These are phyloP conservation scores for Penicillium manginii DNA, from an alignment of 495 filamentous ascomycete species.

Conservation along the genomic window DNA sequence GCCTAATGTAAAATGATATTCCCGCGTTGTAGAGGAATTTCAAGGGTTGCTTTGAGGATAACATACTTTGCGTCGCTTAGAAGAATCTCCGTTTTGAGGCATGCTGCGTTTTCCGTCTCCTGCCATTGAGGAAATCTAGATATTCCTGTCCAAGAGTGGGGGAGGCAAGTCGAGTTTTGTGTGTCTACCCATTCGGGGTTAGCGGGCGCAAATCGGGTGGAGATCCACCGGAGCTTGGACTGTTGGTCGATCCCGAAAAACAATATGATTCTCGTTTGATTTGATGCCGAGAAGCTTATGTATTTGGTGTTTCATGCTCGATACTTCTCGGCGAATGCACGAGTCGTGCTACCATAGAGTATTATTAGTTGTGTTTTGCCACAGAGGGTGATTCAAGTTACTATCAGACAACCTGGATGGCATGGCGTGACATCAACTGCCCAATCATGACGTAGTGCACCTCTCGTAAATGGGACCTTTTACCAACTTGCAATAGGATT, in stretches of 20 bases:
- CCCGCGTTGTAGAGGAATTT: not conserved
- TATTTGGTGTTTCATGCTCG: no score
- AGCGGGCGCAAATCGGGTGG: slow-evolving; percentile 16
- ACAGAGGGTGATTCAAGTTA: not conserved
- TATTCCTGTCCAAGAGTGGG: slow-evolving; percentile 10
- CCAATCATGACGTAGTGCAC: slow-evolving; percentile 35
- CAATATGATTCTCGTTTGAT: not conserved
- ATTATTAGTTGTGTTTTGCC: not conserved
- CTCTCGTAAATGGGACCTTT: slow-evolving; percentile 2
- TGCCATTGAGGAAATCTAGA: slow-evolving; percentile 21
- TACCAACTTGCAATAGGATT: not conserved
- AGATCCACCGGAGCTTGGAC: not conserved
- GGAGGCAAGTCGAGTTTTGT: slow-evolving; percentile 19
- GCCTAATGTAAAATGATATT: not conserved
- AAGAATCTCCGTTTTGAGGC: slow-evolving; percentile 29
- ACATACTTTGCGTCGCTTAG: slow-evolving; percentile 45
- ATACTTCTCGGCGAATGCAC: no score
- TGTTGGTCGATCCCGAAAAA: slow-evolving; percentile 8
- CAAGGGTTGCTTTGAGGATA: not conserved
- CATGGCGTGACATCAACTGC: slow-evolving; percentile 45
- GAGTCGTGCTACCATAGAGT: no score
- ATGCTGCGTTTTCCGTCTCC: slow-evolving; percentile 38
- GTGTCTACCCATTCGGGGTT: slow-evolving; percentile 22
- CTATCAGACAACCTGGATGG: not conserved
- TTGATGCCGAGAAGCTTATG: slow-evolving; percentile 6